Percentiles rank a stretch among this genome's conserved stretches.
Evolutionary conservation across 805 yeast genomes (phyloP).

Genomic region (Torulaspora microellipsoides): DNA sequence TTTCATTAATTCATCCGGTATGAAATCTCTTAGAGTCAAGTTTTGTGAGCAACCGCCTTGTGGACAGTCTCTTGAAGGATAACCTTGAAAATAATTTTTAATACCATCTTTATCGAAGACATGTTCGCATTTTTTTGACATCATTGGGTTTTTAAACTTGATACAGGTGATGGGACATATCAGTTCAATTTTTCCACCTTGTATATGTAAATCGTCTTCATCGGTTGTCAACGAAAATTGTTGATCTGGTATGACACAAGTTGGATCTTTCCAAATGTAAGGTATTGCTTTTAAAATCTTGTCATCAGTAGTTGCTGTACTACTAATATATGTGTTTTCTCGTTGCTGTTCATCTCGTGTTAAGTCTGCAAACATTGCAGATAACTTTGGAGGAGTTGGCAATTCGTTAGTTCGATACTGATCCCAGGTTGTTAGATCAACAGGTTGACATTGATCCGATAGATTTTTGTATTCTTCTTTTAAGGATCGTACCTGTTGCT

Average conservation of each 20-base stretch:
- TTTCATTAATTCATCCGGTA: conserved; percentile 50
- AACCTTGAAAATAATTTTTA: conserved; percentile 29
- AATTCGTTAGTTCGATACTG: conserved; percentile 12
- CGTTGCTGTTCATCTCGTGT: too few species aligned
- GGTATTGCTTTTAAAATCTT: conserved; percentile 39
- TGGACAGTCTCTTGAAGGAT: conserved; percentile 46
- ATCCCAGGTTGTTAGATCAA: conserved; percentile 23
- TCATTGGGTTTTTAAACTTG: conserved; percentile 50
- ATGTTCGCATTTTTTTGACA: conserved; percentile 55
- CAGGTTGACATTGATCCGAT: conserved; percentile 15
- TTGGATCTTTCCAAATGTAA: conserved; percentile 54
- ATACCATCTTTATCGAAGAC: conserved; percentile 52
- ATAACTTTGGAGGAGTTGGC: conserved; percentile 15
- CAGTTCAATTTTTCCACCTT: conserved; percentile 67
- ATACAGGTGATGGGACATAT: conserved; percentile 62
- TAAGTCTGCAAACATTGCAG: conserved; percentile 6
- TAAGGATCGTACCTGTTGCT: conserved; percentile 4
- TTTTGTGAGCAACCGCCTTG: conserved; percentile 48
- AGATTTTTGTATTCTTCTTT: conserved; percentile 14
- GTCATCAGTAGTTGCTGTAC: conserved; percentile 1
- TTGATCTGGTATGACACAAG: conserved; percentile 53
- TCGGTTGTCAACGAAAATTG: conserved; percentile 32
- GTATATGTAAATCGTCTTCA: conserved; percentile 59
- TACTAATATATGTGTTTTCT: not conserved
- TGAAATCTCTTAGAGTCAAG: conserved; percentile 37